Percentiles rank a stretch among this genome's conserved stretches.
Conservation (phyloP, 106 monocot species). For the Dioscorea dumetorum region DNA sequence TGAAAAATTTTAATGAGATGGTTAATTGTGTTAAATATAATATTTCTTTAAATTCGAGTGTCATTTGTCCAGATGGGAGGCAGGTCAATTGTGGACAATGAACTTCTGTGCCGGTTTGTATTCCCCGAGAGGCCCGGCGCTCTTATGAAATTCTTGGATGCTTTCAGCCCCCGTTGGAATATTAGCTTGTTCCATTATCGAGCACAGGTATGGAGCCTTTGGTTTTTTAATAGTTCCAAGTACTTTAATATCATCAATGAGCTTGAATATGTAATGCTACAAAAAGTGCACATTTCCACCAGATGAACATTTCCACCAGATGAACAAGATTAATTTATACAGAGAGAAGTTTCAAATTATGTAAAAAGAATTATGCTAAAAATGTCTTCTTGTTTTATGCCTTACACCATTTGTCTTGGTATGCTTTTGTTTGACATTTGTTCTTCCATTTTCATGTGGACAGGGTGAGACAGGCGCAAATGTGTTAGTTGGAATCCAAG, state of each 20-base stretch:
- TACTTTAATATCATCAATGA: neutral
- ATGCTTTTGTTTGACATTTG: neutral
- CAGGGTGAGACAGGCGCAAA: conserved; percentile 85
- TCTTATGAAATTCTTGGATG: conserved; percentile 85
- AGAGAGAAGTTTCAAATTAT: neutral
- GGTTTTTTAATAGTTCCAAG: neutral
- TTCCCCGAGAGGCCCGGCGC: conserved; percentile 89
- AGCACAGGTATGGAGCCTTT: conserved; percentile 55
- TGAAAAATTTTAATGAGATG: neutral
- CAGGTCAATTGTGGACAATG: conserved; percentile 68
- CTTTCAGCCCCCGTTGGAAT: conserved; percentile 93
- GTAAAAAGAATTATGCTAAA: too few species aligned
- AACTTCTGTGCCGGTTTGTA: conserved; percentile 74
- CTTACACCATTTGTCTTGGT: neutral
- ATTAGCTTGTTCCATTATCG: conserved; percentile 94
- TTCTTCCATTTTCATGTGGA: neutral
- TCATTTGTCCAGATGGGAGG: conserved; percentile 65
- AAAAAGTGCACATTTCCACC: neutral
- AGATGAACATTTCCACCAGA: neutral
- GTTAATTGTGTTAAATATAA: neutral
- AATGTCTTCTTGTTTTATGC: neutral
- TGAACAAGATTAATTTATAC: neutral
- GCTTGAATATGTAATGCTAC: neutral
- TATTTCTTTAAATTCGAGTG: neutral
- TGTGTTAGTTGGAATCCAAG: conserved; percentile 85